Conservation (phyloP, 495 filamentous ascomycete species). For the Penicillium coffeae region DNA sequence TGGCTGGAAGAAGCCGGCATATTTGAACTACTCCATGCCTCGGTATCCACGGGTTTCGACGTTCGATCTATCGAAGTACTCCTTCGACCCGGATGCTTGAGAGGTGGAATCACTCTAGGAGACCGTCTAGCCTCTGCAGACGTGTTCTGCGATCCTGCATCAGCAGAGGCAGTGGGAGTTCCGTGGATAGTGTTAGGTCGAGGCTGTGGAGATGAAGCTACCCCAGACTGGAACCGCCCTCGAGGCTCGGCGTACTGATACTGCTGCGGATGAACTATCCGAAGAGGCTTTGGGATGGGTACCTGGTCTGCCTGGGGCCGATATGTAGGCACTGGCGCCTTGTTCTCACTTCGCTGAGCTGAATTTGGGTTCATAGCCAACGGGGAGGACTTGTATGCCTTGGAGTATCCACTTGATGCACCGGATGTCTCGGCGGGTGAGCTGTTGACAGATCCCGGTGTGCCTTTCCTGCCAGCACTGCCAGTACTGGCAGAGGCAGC, state of each 20-base stretch:
- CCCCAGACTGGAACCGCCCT: not conserved
- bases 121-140: not conserved
- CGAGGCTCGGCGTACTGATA: not conserved
- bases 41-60: not conserved
- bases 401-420: slow-evolving; percentile 3
- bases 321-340: not conserved
- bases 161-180: not conserved
- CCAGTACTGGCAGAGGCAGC: too few species aligned
- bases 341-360: not conserved
- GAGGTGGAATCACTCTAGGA: slow-evolving; percentile 1
- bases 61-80: not conserved
- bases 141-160: not conserved
- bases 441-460: not conserved
- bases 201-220: not conserved
- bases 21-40: not conserved
- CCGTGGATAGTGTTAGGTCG: not conserved
- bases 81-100: slow-evolving; percentile 12
- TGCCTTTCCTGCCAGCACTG: too few species aligned
- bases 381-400: slow-evolving; percentile 33
- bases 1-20: not conserved
- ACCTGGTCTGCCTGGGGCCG: not conserved
- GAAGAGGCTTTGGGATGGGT: not conserved
- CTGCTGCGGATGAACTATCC: not conserved
- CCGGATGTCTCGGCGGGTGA: not conserved
- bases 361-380: slow-evolving; percentile 22